Percentiles rank a stretch among this genome's conserved stretches.
Evolutionary conservation across 192 early-diverging fungal species (phyloP).

Genomic region (Lobulomyces angularis): DNA sequence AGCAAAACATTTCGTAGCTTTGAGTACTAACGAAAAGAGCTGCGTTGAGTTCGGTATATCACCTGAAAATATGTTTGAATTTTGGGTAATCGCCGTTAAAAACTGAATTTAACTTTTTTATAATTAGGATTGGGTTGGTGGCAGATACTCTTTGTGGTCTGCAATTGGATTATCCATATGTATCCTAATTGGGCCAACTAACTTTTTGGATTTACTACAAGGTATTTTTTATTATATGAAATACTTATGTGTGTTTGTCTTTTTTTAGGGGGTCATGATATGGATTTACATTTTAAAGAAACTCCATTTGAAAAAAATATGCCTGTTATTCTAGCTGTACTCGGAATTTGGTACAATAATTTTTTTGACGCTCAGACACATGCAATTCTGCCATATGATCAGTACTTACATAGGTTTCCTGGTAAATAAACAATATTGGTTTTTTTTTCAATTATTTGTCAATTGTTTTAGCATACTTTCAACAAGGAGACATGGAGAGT

Average conservation of each 20-base stretch:
- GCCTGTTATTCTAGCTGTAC: conserved; percentile 73
- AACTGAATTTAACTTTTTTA: conserved; percentile 53
- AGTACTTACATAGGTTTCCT: conserved; percentile 95
- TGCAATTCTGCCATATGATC: conserved; percentile 95
- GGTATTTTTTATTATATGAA: no score
- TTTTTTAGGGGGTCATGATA: conserved; percentile 91
- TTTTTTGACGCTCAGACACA: conserved; percentile 90
- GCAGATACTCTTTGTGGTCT: conserved; percentile 98
- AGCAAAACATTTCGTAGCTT: conserved; percentile 97
- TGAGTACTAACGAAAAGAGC: conserved; percentile 85
- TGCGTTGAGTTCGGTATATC: conserved; percentile 89
- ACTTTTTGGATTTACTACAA: conserved; percentile 78
- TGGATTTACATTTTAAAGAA: conserved; percentile 91
- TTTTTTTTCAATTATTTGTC: neutral
- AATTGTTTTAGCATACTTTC: neutral
- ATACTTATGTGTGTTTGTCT: no score
- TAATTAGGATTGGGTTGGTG: conserved; percentile 50
- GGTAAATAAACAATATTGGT: conserved; percentile 88
- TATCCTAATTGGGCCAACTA: conserved; percentile 87
- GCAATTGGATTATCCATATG: conserved; percentile 96
- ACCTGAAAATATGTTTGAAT: conserved; percentile 97
- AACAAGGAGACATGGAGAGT: conserved; percentile 95
- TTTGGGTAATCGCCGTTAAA: no score
- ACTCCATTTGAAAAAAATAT: conserved; percentile 88
- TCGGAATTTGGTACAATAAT: conserved; percentile 99